Percentiles rank a stretch among this genome's conserved stretches.
Evolutionary conservation across 1,284 basidiomycete genomes (phyloP).

Genomic region (Cryptococcus sp.): DNA sequence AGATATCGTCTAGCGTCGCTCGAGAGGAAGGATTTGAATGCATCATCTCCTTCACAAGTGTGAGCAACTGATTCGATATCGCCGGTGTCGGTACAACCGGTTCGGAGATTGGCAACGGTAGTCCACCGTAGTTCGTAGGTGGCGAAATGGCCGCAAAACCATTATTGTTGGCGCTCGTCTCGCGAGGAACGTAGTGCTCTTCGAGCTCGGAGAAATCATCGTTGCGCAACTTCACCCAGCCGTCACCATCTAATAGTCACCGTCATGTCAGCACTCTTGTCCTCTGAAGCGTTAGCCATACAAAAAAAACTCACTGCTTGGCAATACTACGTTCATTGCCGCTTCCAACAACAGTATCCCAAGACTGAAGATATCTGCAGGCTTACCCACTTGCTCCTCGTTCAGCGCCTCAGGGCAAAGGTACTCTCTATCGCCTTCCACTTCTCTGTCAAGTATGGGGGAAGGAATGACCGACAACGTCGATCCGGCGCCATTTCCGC

Average conservation of each 20-base stretch:
- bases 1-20: slow-evolving; percentile 61
- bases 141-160: slow-evolving; percentile 8
- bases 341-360: slow-evolving; percentile 94
- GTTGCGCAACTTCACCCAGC: slow-evolving; percentile 88
- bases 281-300: background rate
- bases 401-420: slow-evolving; percentile 89
- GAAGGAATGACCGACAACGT: slow-evolving; percentile 24
- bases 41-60: slow-evolving; percentile 75
- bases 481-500: background rate
- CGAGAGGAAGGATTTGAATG: slow-evolving; percentile 65
- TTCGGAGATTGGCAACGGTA: slow-evolving; percentile 41
- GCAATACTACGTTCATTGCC: slow-evolving; percentile 89
- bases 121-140: slow-evolving; percentile 8
- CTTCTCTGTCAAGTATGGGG: slow-evolving; percentile 54
- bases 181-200: slow-evolving; percentile 45
- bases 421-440: slow-evolving; percentile 93
- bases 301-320: slow-evolving; percentile 73
- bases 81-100: slow-evolving; percentile 17
- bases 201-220: slow-evolving; percentile 90
- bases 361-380: slow-evolving; percentile 91
- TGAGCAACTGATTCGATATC: slow-evolving; percentile 66
- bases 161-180: slow-evolving; percentile 4
- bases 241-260: slow-evolving; percentile 57
- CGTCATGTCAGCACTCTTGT: background rate
- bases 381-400: slow-evolving; percentile 80